These are phyloP conservation scores for Aspergillus intermedius DNA, from an alignment of 2,329 filamentous ascomycete species.

Conservation along the genomic window DNA sequence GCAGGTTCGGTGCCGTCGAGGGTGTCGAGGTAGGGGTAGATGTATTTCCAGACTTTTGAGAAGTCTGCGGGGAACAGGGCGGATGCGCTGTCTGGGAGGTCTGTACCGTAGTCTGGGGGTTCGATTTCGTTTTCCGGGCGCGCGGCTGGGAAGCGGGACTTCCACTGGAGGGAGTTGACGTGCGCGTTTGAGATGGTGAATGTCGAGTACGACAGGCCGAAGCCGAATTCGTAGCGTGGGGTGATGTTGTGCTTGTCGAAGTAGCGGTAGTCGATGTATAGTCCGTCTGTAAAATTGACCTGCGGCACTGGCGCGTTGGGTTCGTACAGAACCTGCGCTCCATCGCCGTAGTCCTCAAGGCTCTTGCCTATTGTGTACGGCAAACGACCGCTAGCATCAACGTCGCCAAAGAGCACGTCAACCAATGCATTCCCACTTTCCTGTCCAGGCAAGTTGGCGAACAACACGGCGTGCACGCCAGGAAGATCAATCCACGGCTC, in stretches of 20 bases:
- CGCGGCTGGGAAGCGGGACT: constrained; percentile 42
- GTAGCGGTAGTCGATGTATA: constrained; percentile 85
- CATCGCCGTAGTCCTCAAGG: constrained; percentile 68
- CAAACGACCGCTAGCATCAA: constrained; percentile 72
- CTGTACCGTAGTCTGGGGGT: constrained; percentile 52
- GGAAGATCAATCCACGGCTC: constrained; percentile 74
- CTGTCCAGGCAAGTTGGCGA: constrained; percentile 81
- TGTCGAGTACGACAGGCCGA: constrained; percentile 72
- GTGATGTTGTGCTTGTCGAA: constrained; percentile 70
- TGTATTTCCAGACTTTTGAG: constrained; percentile 59
- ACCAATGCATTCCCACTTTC: constrained; percentile 77
- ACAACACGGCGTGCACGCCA: constrained; percentile 68
- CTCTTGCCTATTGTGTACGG: constrained; percentile 79
- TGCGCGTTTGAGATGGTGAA: constrained; percentile 57
- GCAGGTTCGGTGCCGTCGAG: constrained; percentile 43
- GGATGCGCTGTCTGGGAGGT: constrained; percentile 49
- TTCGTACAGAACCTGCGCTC: constrained; percentile 61
- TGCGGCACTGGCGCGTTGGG: constrained; percentile 67
- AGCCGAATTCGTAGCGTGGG: constrained; percentile 81
- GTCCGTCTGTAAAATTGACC: constrained; percentile 73
- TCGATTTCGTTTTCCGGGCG: constrained; percentile 34
- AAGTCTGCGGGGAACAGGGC: constrained; percentile 57
- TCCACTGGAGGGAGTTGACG: constrained; percentile 44
- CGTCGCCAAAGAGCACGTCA: constrained; percentile 71
- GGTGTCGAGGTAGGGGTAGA: constrained; percentile 63